These are phyloP conservation scores for Globisporangium radiosum DNA, from an alignment of 352 stramenopile species.

Conservation along the genomic window DNA sequence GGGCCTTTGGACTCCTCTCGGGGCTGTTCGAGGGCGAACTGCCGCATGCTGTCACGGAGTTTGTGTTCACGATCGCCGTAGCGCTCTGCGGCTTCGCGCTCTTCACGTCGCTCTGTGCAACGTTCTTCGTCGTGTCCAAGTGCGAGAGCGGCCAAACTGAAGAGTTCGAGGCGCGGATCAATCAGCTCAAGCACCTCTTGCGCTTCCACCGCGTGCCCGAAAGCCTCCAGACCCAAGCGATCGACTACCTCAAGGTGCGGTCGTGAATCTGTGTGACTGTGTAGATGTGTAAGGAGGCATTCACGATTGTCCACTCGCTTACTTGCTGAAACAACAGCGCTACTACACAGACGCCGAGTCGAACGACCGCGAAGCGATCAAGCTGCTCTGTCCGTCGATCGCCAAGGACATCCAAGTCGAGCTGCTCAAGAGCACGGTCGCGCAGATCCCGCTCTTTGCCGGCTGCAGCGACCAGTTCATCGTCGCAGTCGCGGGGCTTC, in stretches of 20 bases:
- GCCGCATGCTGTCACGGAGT: constrained; percentile 25
- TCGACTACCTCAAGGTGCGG: constrained; percentile 44
- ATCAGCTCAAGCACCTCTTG: constrained; percentile 60
- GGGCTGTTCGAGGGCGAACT: constrained; percentile 43
- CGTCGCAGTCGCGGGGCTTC: constrained; percentile 51
- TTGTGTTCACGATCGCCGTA: constrained; percentile 42
- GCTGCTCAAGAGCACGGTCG: constrained; percentile 51
- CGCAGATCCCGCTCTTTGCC: constrained; percentile 52
- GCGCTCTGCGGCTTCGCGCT: constrained; percentile 45
- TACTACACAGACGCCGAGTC: constrained; percentile 66
- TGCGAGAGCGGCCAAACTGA: constrained; percentile 44
- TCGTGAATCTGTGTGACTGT: background rate
- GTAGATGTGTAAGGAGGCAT: background rate
- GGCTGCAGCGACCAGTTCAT: constrained; percentile 59
- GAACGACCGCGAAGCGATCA: constrained; percentile 55
- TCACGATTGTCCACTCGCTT: background rate
- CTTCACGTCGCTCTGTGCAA: constrained; percentile 56
- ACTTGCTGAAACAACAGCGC: constrained; percentile 7
- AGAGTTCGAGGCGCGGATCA: constrained; percentile 41
- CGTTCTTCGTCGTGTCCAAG: constrained; percentile 67
- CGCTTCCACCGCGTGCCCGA: constrained; percentile 58
- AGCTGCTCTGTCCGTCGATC: constrained; percentile 67
- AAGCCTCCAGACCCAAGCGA: constrained; percentile 32
- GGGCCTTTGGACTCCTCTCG: constrained; percentile 51
- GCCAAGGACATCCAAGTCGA: constrained; percentile 70